A percentile compares a stretch with the other conserved stretches of the same genome.
phyloP scores from a whole-genome alignment of 2,329 filamentous ascomycete species.

The Cercospora sesami region DNA sequence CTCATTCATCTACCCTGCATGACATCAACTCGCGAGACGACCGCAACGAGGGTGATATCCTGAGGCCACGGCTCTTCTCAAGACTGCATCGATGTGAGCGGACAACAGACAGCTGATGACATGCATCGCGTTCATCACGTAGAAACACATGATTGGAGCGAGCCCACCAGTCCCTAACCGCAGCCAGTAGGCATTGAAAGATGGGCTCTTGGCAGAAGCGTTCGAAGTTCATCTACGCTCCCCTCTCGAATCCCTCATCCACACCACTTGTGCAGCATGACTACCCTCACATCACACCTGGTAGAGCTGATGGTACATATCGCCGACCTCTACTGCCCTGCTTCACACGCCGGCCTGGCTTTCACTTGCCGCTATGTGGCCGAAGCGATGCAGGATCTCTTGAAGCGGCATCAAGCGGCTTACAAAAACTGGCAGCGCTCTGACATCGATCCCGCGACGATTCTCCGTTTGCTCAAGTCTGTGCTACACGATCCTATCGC shows the following conservation, averaged over 20 bases:
- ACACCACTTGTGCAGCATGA: background rate
- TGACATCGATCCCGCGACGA: background rate
- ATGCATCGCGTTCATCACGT: background rate
- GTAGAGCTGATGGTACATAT: background rate
- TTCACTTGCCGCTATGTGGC: slow-evolving; percentile 6
- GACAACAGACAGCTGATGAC: background rate
- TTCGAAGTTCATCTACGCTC: background rate
- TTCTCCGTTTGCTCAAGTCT: background rate
- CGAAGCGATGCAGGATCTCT: background rate
- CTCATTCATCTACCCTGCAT: background rate
- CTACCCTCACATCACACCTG: background rate
- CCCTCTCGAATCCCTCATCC: background rate
- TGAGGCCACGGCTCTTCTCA: background rate
- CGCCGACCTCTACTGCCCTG: too few species aligned
- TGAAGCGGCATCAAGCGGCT: background rate
- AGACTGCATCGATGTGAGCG: background rate
- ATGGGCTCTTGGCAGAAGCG: background rate
- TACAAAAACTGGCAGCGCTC: background rate
- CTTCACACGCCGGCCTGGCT: background rate
- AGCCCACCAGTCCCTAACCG: background rate
- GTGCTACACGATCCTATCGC: background rate
- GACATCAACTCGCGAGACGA: background rate
- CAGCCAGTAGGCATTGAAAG: background rate
- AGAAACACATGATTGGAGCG: background rate
- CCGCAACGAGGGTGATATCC: background rate